Conservation (phyloP, 306 rosid species). For the Quercus gilva region DNA sequence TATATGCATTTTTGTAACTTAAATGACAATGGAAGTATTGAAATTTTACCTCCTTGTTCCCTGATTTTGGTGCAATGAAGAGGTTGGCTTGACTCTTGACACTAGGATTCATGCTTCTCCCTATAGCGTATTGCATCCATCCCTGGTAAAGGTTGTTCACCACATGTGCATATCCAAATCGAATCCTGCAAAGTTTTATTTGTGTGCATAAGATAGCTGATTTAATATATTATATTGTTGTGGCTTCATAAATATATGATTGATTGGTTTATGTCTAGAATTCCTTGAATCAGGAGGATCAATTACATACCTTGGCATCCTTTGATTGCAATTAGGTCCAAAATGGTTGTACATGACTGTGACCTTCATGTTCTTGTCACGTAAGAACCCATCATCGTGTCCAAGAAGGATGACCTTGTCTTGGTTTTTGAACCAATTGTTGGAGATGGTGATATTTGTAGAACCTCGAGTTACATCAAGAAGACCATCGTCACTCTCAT, state of each 20-base stretch:
- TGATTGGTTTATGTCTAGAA: not conserved
- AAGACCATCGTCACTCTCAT: not conserved
- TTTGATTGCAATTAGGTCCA: constrained; percentile 14
- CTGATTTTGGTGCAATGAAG: constrained; percentile 37
- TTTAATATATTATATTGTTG: too few relatives aligned
- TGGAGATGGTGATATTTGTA: constrained; percentile 2
- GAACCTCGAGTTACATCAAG: constrained; percentile 8
- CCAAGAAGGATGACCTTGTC: constrained; percentile 1
- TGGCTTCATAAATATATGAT: too few relatives aligned
- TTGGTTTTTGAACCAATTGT: not conserved
- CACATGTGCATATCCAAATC: constrained; percentile 6
- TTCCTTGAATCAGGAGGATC: not conserved
- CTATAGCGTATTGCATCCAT: constrained; percentile 6
- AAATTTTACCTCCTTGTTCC: constrained; percentile 31
- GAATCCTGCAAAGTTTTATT: not conserved
- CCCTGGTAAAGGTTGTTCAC: constrained; percentile 35
- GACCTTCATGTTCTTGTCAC: constrained; percentile 11
- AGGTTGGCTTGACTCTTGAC: constrained; percentile 47
- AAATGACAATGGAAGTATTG: not conserved
- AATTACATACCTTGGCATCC: constrained; percentile 4
- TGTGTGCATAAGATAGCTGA: not conserved
- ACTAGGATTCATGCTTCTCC: constrained; percentile 6
- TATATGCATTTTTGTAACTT: too few relatives aligned
- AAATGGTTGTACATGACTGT: constrained; percentile 6
- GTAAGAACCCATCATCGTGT: not conserved